Evolutionary conservation across 1,284 basidiomycete genomes (phyloP).

Genomic region (Leccinum cinnamomeum): DNA sequence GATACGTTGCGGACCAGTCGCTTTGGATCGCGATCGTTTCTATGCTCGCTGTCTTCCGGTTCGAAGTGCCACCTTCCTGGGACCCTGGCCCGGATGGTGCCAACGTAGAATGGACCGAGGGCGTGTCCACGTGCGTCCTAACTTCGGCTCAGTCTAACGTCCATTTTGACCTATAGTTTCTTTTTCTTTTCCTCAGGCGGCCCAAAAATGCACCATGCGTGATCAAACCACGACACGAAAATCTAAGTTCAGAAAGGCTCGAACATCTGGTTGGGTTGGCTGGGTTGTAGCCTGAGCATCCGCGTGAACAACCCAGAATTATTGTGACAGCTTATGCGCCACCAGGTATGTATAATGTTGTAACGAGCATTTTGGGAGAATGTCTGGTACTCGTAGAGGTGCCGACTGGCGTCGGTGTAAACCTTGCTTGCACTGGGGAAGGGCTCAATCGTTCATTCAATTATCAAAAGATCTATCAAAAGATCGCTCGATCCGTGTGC

Average conservation of each 20-base stretch:
- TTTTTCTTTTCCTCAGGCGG: too few species aligned
- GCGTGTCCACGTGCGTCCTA: slow-evolving; percentile 25
- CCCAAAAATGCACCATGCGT: too few species aligned
- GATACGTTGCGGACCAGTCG: slow-evolving; percentile 40
- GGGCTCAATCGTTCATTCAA: too few species aligned
- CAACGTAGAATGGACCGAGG: slow-evolving; percentile 26
- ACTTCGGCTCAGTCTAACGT: neutral
- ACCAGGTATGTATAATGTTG: neutral
- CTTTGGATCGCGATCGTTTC: slow-evolving; percentile 27
- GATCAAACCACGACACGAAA: too few species aligned
- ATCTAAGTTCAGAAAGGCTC: too few species aligned
- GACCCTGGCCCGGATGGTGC: slow-evolving; percentile 24
- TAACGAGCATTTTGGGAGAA: neutral
- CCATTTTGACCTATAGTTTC: too few species aligned
- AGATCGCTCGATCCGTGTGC: too few species aligned
- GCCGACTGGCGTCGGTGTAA: too few species aligned
- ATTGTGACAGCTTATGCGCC: neutral
- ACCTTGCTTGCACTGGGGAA: too few species aligned
- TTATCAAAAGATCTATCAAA: too few species aligned
- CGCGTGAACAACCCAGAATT: neutral
- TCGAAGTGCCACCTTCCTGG: slow-evolving; percentile 19
- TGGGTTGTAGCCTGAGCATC: neutral
- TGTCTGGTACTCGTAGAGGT: too few species aligned
- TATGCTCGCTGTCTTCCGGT: slow-evolving; percentile 22
- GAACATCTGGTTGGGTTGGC: too few species aligned